These are phyloP conservation scores for Paraleonurus japonicus DNA, from an alignment of 257 asterid species.

Conservation along the genomic window DNA sequence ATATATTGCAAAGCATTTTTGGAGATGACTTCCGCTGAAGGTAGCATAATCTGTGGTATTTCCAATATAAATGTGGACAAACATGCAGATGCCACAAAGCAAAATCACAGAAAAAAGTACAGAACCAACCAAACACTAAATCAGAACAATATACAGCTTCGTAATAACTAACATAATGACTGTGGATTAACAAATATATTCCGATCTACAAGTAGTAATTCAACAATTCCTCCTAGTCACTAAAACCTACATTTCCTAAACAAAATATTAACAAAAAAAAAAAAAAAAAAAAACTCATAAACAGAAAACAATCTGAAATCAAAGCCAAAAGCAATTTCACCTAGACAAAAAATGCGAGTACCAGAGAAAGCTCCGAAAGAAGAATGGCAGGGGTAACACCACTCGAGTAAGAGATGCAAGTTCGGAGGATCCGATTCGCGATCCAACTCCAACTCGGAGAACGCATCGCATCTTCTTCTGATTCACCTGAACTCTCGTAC, in stretches of 20 bases:
- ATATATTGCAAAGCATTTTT: neutral
- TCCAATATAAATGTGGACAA: neutral
- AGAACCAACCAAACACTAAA: neutral
- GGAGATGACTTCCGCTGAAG: neutral
- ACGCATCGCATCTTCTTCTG: conserved; percentile 36
- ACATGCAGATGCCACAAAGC: neutral
- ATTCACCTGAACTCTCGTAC: conserved; percentile 29
- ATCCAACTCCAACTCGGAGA: conserved; percentile 93
- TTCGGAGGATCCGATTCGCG: conserved; percentile 62
- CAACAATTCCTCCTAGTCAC: neutral
- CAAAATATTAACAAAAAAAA: neutral
- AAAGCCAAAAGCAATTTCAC: neutral
- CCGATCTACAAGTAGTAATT: neutral
- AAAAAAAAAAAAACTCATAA: neutral
- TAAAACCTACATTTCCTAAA: neutral
- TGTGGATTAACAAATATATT: neutral
- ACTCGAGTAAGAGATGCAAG: conserved; percentile 75
- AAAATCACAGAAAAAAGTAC: neutral
- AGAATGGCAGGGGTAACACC: conserved; percentile 97
- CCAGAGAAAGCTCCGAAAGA: conserved; percentile 90
- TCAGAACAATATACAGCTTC: neutral
- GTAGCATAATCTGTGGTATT: neutral
- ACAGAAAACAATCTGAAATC: neutral
- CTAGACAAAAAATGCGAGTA: conserved; percentile 14
- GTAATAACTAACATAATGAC: neutral